Evolutionary conservation across 805 yeast species (phyloP), one percentile per base, ranked within the genome.

Genomic region (Ogataea siamensis): DNA sequence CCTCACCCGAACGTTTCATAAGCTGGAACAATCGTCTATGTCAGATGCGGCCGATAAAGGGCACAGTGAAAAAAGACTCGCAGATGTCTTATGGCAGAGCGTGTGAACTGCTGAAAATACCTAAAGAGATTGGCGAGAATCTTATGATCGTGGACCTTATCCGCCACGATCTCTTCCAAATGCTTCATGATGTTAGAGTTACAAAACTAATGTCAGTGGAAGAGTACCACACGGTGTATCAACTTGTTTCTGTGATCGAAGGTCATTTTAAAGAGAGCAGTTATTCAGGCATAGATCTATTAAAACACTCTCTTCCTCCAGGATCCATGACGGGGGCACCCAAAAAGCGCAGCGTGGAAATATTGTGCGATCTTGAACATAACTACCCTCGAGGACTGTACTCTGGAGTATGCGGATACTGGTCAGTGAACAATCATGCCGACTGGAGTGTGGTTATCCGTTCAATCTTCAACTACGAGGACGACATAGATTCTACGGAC

Each of bases 311-410:
- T 0, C 66, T 94, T 23, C 99, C 99, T 3, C 96, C 99, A 0
- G 99, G 99, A 0, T 91, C 98, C 1, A 93, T 93, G 99, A 93
- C 99, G 0, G 99, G 99, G 3, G 99, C 99, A 0, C 99, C 99
- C 2, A 93, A 93, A 64, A 84, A 82, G 51, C 73, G 96, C 42
- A 87, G 96, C 0, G 95, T 93, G 5, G 93, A 91, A 58, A 59
- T 94, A 4, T 67, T 93, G 19, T 84, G 81, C 43, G 55, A 58
- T 0, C 58, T 83, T 5, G 93, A 83, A 51, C 49, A 60, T 8
- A 71, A 63, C 11, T 59, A 74, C 24, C 73, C 98, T 51, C 62
- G 82, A 52, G 98, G 98, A 0, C 62, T 91, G 1, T 93, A 93
- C 57, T 85, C 96, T 41, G 99, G 99, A 12, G 93, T 91, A 2